These are phyloP conservation scores for Phytophthora quininea DNA, from an alignment of 352 stramenopile genomes.

Conservation along the genomic window DNA sequence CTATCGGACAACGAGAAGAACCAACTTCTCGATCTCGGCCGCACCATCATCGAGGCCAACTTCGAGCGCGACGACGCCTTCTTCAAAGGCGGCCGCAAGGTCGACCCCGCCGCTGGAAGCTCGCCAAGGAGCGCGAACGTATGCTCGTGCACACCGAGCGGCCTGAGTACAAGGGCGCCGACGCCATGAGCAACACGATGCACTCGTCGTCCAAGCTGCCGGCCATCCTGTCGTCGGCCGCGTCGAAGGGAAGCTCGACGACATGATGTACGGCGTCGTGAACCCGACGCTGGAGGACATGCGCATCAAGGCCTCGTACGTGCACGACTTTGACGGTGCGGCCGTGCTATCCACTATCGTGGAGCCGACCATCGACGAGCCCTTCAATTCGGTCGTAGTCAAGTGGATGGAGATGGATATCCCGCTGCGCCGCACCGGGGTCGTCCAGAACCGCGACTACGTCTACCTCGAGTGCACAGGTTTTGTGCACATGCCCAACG, in stretches of 20 bases:
- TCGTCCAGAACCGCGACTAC: conserved; percentile 67
- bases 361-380: conserved; percentile 32
- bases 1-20: conserved; percentile 41
- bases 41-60: conserved; percentile 42
- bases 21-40: conserved; percentile 42
- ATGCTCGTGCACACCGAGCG: conserved; percentile 43
- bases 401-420: conserved; percentile 58
- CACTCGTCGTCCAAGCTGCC: conserved; percentile 35
- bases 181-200: conserved; percentile 30
- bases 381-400: conserved; percentile 40
- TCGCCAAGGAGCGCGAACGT: conserved; percentile 40
- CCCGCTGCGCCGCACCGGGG: conserved; percentile 32
- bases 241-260: conserved; percentile 39
- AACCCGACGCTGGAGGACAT: conserved; percentile 43
- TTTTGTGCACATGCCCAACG: conserved; percentile 42
- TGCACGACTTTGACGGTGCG: conserved; percentile 37
- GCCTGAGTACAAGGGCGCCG: conserved; percentile 33
- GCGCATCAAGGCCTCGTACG: conserved; percentile 47
- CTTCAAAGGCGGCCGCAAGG: conserved; percentile 34
- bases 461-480: conserved; percentile 66
- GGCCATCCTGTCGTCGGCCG: conserved; percentile 39
- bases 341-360: conserved; percentile 44
- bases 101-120: conserved; percentile 42
- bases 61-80: conserved; percentile 39
- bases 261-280: conserved; percentile 49